These are phyloP conservation scores for Penicillium flavigenum DNA, from an alignment of 495 filamentous ascomycete species.

Conservation along the genomic window DNA sequence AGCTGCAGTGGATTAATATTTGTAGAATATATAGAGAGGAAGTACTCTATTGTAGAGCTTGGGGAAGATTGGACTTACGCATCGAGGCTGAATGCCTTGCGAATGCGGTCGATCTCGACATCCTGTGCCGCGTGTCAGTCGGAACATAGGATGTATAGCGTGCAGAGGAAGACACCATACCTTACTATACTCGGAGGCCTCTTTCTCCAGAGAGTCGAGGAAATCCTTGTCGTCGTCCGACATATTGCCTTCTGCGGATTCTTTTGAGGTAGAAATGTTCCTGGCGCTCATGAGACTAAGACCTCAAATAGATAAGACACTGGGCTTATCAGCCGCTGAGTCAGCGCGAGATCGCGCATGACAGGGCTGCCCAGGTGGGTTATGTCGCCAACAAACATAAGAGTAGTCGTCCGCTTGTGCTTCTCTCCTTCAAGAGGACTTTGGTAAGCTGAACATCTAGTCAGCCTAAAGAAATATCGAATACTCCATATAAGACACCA, in stretches of 20 bases:
- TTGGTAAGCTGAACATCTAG: background rate
- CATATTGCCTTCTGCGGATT: conserved; percentile 21
- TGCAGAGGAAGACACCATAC: conserved; percentile 39
- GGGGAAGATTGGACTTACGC: conserved; percentile 56
- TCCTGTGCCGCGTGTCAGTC: conserved; percentile 56
- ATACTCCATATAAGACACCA: background rate
- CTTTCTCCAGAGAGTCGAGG: conserved; percentile 79
- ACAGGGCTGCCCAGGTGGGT: background rate
- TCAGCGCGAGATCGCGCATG: conserved; percentile 24
- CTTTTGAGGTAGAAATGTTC: background rate
- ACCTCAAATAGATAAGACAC: conserved; percentile 7
- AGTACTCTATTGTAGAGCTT: background rate
- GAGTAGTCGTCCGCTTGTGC: background rate
- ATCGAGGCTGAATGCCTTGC: conserved; percentile 85
- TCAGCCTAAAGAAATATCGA: conserved; percentile 21
- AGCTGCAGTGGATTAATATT: conserved; percentile 47
- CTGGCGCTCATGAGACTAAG: background rate
- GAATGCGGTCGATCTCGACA: conserved; percentile 92
- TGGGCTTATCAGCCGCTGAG: conserved; percentile 40
- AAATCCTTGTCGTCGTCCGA: conserved; percentile 72
- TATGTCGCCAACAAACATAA: background rate
- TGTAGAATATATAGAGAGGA: background rate
- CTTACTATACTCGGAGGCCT: conserved; percentile 89
- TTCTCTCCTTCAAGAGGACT: background rate
- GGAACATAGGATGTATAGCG: conserved; percentile 1